Evolutionary conservation across 805 yeast genomes (phyloP).

Genomic region (Nakazawaea wyomingensis): DNA sequence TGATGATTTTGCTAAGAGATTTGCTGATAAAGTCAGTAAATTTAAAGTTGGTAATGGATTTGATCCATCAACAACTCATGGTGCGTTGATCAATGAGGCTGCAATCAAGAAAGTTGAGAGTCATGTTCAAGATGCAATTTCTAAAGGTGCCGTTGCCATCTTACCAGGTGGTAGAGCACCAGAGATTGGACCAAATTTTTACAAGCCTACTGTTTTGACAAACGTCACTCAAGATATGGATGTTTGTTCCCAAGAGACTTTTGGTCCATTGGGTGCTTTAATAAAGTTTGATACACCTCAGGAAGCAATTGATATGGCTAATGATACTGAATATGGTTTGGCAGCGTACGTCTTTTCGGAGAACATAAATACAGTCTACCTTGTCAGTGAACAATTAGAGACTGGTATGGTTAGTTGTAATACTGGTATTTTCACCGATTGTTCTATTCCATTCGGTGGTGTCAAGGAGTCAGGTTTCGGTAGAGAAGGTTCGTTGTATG

Average conservation of each 20-base stretch:
- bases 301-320: conserved; percentile 59
- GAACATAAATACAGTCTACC: conserved; percentile 48
- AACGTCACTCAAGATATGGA: conserved; percentile 54
- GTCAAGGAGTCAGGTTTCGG: conserved; percentile 77
- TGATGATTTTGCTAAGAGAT: conserved; percentile 48
- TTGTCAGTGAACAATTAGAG: conserved; percentile 62
- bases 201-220: conserved; percentile 59
- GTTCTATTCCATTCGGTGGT: conserved; percentile 72
- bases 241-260: conserved; percentile 67
- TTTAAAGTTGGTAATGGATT: conserved; percentile 62
- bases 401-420: conserved; percentile 83
- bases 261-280: conserved; percentile 76
- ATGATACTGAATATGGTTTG: conserved; percentile 64
- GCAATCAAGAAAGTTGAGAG: conserved; percentile 56
- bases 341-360: conserved; percentile 71
- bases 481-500: conserved; percentile 73
- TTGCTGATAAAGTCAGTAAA: conserved; percentile 38
- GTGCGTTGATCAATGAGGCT: conserved; percentile 64
- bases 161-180: conserved; percentile 54
- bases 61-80: conserved; percentile 57
- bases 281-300: conserved; percentile 60
- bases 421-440: conserved; percentile 66
- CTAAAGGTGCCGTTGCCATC: conserved; percentile 60
- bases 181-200: conserved; percentile 59
- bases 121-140: conserved; percentile 62